Conservation (phyloP, 2,329 filamentous ascomycete genomes). For the Aspergillus costaricaensis region DNA sequence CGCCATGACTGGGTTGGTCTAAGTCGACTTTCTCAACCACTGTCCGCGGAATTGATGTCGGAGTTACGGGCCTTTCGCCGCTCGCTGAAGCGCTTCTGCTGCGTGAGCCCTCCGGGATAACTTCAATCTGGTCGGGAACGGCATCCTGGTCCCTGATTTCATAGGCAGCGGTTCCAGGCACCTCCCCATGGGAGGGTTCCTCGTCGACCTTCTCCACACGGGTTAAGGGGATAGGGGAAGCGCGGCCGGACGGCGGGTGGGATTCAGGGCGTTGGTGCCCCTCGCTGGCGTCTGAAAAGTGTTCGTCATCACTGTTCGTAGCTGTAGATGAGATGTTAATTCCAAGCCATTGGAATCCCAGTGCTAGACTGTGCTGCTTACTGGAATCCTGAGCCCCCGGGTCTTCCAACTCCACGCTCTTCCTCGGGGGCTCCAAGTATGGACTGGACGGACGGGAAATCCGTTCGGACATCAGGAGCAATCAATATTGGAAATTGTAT, state of each 20-base stretch:
- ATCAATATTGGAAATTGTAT: constrained; percentile 12
- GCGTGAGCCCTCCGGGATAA: constrained; percentile 51
- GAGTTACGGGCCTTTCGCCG: constrained; percentile 50
- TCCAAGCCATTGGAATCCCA: not conserved
- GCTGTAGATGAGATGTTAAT: constrained; percentile 32
- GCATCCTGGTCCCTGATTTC: constrained; percentile 60
- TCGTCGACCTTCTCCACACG: constrained; percentile 65
- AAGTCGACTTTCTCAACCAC: constrained; percentile 64
- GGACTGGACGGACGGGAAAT: constrained; percentile 41
- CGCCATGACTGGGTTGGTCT: constrained; percentile 58
- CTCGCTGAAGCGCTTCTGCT: constrained; percentile 45
- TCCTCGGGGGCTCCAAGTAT: constrained; percentile 55
- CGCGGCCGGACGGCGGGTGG: constrained; percentile 43
- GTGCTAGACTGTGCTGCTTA: constrained; percentile 33
- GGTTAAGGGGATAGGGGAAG: constrained; percentile 61
- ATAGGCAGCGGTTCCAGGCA: constrained; percentile 63
- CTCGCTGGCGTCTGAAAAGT: constrained; percentile 68
- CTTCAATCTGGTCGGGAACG: constrained; percentile 64
- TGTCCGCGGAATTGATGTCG: constrained; percentile 59
- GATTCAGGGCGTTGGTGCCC: constrained; percentile 45
- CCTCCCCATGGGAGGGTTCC: constrained; percentile 59
- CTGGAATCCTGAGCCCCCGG: constrained; percentile 58
- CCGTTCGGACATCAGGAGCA: constrained; percentile 40
- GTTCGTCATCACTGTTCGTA: constrained; percentile 59
- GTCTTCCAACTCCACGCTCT: constrained; percentile 58